phyloP scores from a whole-genome alignment of 768 basidiomycete genomes.

The Gyrodon lividus region DNA sequence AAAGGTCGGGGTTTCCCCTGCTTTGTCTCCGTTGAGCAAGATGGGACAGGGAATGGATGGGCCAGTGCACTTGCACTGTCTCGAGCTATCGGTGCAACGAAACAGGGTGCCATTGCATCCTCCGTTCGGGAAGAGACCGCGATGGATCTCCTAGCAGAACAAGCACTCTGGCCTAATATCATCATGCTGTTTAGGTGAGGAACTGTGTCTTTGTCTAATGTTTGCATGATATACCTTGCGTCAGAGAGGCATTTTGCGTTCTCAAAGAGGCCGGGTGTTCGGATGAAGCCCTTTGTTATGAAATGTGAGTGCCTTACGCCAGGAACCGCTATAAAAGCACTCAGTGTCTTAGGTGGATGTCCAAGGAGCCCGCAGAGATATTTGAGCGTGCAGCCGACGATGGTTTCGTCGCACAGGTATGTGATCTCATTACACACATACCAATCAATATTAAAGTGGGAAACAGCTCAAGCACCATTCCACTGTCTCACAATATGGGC shows the following conservation, averaged over 20 bases:
- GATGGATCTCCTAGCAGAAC: conserved; percentile 66
- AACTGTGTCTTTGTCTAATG: background rate
- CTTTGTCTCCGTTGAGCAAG: conserved; percentile 63
- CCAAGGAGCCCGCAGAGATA: conserved; percentile 67
- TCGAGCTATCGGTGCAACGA: conserved; percentile 59
- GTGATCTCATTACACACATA: background rate
- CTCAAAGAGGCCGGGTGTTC: conserved; percentile 65
- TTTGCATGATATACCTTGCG: background rate
- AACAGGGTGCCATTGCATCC: conserved; percentile 61
- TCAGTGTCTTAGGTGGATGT: conserved; percentile 56
- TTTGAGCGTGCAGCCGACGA: conserved; percentile 68
- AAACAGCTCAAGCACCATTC: conserved; percentile 60
- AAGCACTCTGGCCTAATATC: conserved; percentile 67
- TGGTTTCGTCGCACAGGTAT: conserved; percentile 57
- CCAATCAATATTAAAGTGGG: background rate
- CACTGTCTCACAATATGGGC: conserved; percentile 60
- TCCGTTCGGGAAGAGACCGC: conserved; percentile 61
- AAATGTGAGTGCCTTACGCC: conserved; percentile 44
- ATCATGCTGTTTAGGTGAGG: conserved; percentile 56
- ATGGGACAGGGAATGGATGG: conserved; percentile 51
- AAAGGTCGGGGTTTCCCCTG: conserved; percentile 64
- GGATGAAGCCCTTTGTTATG: conserved; percentile 64
- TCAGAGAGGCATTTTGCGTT: conserved; percentile 58
- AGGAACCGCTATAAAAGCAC: background rate
- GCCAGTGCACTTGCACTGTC: conserved; percentile 51